Evolutionary conservation across 2,329 filamentous ascomycete species (phyloP), one percentile per base, ranked within the genome.

Genomic region (Ascochyta fabae): DNA sequence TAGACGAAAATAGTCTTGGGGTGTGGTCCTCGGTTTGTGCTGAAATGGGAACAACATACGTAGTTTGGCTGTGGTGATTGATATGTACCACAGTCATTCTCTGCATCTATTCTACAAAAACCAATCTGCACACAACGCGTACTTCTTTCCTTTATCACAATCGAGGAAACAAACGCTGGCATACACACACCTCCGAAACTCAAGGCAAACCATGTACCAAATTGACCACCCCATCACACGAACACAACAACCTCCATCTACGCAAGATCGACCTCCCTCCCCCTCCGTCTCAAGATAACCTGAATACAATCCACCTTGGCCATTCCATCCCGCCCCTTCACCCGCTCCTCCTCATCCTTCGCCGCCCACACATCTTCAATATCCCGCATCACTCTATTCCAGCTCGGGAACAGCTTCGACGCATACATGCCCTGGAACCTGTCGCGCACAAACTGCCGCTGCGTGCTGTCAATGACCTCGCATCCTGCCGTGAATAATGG

Each of bases 401-500:
- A 48, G 27, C 62, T 69, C 0, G 69, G 63, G 27, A 73, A 72
- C 40, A 54, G 42, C 40, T 68, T 66, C 10, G 58, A 58, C 6
- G 26, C 38, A 34, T 63, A 72, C 66, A 73, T 66, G 9, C 55
- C 55, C 4, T 56, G 53, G 24, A 71, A 72, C 12, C 70, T 61
- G n/a, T 59, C 42, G 9, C 62, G 56, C 7, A 73, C 67, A 27
- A 68, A 72, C 26, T 63, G 54, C 7, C 70, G 67, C 15, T 71
- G 64, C 9, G 35, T 29, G 8, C 19, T 13, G 33, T 65, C 54
- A 16, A 67, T 58, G 6, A 63, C 65, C 39, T 73, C 70, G 51
- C 70, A 73, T 1, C 70, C 70, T 9, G 70, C 70, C 3, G 68
- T 69, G 38, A 67, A 72, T 5, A 73, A 42, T n/a, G 70, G 70